These are phyloP conservation scores for Ulvella scutata DNA, from an alignment of 139 green algal genomes.

Conservation along the genomic window DNA sequence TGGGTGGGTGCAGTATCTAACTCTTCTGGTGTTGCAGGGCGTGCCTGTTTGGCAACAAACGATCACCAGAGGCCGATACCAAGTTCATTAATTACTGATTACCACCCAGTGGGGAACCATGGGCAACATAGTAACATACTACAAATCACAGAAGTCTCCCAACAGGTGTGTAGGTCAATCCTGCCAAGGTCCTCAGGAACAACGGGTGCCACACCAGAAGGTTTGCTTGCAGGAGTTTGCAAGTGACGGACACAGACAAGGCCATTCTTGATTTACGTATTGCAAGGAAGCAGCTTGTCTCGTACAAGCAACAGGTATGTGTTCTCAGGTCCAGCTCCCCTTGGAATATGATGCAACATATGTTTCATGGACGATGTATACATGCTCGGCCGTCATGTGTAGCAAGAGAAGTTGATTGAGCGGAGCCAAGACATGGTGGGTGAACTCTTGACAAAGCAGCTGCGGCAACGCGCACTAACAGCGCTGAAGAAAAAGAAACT, in stretches of 20 bases:
- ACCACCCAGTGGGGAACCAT: no score
- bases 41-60: no score
- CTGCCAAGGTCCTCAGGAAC: not conserved
- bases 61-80: no score
- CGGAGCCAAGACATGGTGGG: not conserved
- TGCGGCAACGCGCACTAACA: not conserved
- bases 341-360: not conserved
- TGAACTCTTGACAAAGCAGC: not conserved
- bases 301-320: not conserved
- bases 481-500: slow-evolving; percentile 1
- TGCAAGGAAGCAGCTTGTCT: not conserved
- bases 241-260: slow-evolving; percentile 4
- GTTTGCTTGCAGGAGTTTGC: not conserved
- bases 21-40: no score
- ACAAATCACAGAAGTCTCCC: not conserved
- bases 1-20: no score
- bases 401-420: not conserved
- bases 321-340: not conserved
- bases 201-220: not conserved
- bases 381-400: not conserved
- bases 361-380: not conserved
- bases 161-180: not conserved
- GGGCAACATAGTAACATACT: not conserved
- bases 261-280: not conserved
- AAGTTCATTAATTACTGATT: no score